phyloP scores from a whole-genome alignment of 352 stramenopile genomes.

The Pythium insidiosum region DNA sequence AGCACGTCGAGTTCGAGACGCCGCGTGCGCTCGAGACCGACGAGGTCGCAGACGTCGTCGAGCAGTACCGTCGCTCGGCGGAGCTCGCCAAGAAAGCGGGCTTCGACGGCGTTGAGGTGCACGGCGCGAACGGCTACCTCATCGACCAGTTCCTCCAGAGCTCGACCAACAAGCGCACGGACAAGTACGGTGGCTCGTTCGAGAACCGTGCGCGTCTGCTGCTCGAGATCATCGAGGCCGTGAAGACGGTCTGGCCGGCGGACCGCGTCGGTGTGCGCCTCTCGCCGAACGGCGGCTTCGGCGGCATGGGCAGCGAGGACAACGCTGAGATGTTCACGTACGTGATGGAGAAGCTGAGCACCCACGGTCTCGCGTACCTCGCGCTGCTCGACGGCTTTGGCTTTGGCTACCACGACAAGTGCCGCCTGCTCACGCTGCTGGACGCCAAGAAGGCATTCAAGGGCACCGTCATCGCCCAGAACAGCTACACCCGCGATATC shows the following conservation, averaged over 20 bases:
- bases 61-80: too few relatives aligned
- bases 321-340: constrained; percentile 40
- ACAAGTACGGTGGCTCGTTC: too few relatives aligned
- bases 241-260: too few relatives aligned
- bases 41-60: not conserved
- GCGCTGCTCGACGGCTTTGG: constrained; percentile 23
- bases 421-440: constrained; percentile 1
- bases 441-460: constrained; percentile 19
- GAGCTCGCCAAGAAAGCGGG: too few relatives aligned
- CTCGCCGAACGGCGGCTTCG: too few relatives aligned
- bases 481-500: constrained; percentile 23
- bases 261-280: too few relatives aligned
- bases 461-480: constrained; percentile 19
- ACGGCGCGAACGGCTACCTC: too few relatives aligned
- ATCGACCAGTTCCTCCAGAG: too few relatives aligned
- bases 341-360: constrained; percentile 25
- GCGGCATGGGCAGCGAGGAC: constrained; percentile 29
- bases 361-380: constrained; percentile 27
- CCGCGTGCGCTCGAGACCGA: not conserved
- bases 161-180: too few relatives aligned
- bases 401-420: constrained; percentile 18
- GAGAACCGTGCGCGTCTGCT: too few relatives aligned
- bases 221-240: too few relatives aligned
- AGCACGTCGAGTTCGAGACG: not conserved
- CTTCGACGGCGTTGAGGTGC: too few relatives aligned